Evolutionary conservation across 257 asterid genomes (phyloP).

Genomic region (Ilex aquifolium): DNA sequence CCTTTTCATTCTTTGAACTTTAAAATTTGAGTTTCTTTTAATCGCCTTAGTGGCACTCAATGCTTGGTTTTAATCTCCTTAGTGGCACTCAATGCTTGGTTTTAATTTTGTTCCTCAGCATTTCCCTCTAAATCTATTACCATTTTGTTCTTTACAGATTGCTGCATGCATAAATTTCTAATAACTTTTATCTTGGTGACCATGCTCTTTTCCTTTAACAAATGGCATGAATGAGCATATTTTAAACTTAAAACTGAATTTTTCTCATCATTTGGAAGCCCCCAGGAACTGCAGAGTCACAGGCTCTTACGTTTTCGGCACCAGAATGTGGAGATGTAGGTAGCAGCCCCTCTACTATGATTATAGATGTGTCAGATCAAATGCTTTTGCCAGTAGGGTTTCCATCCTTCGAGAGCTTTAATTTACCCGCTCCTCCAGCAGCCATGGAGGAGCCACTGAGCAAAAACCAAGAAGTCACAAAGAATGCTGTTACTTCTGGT

Average conservation of each 20-base stretch:
- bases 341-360: conserved; percentile 67
- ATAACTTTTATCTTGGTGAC: conserved; percentile 6
- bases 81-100: no score
- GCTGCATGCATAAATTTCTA: background rate
- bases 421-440: conserved; percentile 48
- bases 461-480: conserved; percentile 56
- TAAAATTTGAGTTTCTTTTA: no score
- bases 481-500: conserved; percentile 37
- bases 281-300: conserved; percentile 90
- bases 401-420: conserved; percentile 65
- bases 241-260: conserved; percentile 10
- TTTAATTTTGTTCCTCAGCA: background rate
- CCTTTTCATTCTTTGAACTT: no score
- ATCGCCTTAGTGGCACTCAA: no score
- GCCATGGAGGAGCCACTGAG: conserved; percentile 53
- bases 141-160: no score
- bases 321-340: conserved; percentile 73
- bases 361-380: conserved; percentile 87
- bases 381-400: conserved; percentile 68
- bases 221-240: background rate
- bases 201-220: background rate
- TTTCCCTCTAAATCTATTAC: background rate
- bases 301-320: conserved; percentile 44
- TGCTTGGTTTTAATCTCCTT: no score
- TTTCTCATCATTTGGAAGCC: conserved; percentile 55